Conservation (phyloP, 225 moss, liverwort and hornwort species). For the Pleurozium schreberi region DNA sequence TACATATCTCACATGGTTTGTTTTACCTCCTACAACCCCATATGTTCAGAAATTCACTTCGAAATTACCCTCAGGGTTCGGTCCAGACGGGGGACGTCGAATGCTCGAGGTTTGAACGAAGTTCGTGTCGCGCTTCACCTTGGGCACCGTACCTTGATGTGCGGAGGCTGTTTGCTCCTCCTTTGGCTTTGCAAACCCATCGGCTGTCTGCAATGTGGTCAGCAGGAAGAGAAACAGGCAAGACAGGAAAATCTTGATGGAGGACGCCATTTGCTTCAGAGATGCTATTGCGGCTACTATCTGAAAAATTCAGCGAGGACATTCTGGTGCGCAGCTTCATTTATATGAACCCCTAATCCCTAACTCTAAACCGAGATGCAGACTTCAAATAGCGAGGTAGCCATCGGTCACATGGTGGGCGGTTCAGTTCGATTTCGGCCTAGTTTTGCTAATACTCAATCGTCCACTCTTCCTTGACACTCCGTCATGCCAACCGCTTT, state of each 20-base stretch:
- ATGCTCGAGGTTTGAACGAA: conserved; percentile 7
- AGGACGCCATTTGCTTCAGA: background rate
- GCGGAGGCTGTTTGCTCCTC: background rate
- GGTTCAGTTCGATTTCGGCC: background rate
- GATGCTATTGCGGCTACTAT: background rate
- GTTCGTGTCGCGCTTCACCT: background rate
- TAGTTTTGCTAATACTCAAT: background rate
- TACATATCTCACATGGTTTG: too few relatives aligned
- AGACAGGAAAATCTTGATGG: background rate
- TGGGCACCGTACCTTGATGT: background rate
- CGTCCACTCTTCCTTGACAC: background rate
- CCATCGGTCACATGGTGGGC: background rate
- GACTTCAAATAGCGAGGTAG: background rate
- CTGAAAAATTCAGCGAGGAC: background rate
- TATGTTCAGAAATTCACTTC: too few relatives aligned
- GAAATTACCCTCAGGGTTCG: conserved; percentile 37
- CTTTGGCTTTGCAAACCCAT: background rate
- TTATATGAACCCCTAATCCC: background rate
- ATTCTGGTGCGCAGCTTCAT: background rate
- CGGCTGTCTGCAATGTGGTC: background rate
- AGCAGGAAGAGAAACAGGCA: background rate
- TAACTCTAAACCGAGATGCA: background rate
- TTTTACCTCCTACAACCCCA: too few relatives aligned
- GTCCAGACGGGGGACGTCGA: conserved; percentile 33
- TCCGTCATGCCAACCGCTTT: background rate